A percentile compares a stretch with the other conserved stretches of the same genome.
Evolutionary conservation across 345 rosid species (phyloP).

Genomic region (Streptanthus diversifolius): DNA sequence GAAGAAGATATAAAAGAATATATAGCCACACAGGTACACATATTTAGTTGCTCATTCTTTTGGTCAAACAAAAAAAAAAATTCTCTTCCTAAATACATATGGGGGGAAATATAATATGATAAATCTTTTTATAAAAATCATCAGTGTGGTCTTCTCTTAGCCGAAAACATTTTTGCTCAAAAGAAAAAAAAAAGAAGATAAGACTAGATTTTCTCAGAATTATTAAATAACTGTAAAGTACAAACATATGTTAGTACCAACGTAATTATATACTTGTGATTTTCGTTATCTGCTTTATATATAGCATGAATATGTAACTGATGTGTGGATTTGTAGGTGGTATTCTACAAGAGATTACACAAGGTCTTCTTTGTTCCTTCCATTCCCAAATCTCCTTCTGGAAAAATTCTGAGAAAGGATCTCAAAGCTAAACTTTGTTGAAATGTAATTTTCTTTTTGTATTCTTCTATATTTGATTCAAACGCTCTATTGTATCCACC

Average conservation of each 20-base stretch:
- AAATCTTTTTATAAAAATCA: too few species aligned
- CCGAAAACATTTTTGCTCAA: too few species aligned
- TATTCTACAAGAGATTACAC: slow-evolving; percentile 82
- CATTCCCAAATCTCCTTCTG: slow-evolving; percentile 86
- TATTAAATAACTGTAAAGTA: neutral
- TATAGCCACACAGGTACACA: slow-evolving; percentile 68
- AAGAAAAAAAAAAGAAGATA: too few species aligned
- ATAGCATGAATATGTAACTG: neutral
- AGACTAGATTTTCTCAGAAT: too few species aligned
- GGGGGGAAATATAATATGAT: too few species aligned
- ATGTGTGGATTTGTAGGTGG: slow-evolving; percentile 44
- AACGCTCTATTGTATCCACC: slow-evolving; percentile 4
- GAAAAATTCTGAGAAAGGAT: slow-evolving; percentile 83
- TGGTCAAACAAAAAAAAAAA: neutral
- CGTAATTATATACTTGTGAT: neutral
- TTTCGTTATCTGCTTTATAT: neutral
- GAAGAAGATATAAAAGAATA: slow-evolving; percentile 71
- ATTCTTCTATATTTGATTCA: neutral
- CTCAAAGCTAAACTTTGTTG: slow-evolving; percentile 57
- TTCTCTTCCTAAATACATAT: neutral
- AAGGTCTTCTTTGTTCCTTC: slow-evolving; percentile 70
- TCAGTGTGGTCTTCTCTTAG: too few species aligned
- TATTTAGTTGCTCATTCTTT: neutral
- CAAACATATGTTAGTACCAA: neutral
- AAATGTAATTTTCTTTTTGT: neutral